These are phyloP conservation scores for Solanum arcanum DNA, from an alignment of 257 asterid genomes.

Conservation along the genomic window DNA sequence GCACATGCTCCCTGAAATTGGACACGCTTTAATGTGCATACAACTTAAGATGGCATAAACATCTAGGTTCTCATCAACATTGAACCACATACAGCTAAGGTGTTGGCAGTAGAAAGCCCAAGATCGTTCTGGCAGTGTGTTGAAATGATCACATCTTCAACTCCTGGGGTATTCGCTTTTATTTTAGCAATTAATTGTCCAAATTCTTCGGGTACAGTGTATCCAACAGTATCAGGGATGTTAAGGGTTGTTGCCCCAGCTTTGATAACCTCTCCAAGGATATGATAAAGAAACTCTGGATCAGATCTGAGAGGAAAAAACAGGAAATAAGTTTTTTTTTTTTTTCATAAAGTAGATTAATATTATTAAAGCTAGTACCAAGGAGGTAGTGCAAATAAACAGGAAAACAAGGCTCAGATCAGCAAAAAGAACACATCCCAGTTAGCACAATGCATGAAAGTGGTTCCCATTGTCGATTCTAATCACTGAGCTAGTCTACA, in stretches of 20 bases:
- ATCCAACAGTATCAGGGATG: constrained; percentile 97
- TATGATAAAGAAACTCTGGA: constrained; percentile 67
- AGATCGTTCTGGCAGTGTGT: constrained; percentile 97
- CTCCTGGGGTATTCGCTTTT: constrained; percentile 79
- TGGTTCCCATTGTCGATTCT: background rate
- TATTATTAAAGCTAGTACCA: background rate
- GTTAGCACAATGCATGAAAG: background rate
- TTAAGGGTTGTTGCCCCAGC: constrained; percentile 97
- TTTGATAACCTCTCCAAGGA: constrained; percentile 85
- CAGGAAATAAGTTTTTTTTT: background rate
- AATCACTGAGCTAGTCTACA: background rate
- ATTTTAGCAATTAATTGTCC: constrained; percentile 80
- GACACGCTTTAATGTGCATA: background rate
- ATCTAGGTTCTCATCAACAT: background rate
- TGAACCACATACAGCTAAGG: constrained; percentile 50
- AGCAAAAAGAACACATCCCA: background rate
- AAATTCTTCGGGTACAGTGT: constrained; percentile 62
- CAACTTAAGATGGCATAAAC: background rate
- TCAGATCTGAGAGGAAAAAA: constrained; percentile 54
- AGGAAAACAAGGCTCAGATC: background rate
- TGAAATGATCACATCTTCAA: constrained; percentile 81
- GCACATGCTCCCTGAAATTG: constrained; percentile 75
- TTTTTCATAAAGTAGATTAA: background rate
- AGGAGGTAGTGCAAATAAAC: background rate
- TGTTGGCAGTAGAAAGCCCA: constrained; percentile 91